Percentiles rank a stretch among this genome's conserved stretches.
phyloP scores from a whole-genome alignment of 139 green algal species.

The Tetradesmus obliquus region DNA sequence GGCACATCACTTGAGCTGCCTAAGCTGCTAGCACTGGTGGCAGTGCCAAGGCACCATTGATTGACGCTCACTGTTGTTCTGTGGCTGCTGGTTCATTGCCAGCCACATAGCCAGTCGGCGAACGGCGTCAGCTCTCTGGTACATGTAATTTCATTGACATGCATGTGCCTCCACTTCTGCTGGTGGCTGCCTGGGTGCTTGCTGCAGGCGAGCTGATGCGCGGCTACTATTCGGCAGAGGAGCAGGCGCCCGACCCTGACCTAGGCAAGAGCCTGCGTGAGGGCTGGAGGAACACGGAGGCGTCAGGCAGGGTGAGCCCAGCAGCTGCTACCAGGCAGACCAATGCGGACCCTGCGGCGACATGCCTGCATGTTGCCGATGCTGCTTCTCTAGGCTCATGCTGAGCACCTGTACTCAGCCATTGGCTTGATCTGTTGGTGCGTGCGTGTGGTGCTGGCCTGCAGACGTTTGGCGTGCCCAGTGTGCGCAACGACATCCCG shows the following conservation, averaged over 20 bases:
- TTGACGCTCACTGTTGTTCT: no score
- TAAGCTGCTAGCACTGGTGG: no score
- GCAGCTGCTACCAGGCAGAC: not conserved
- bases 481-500: conserved; percentile 71
- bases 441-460: not conserved
- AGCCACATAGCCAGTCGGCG: no score
- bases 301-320: not conserved
- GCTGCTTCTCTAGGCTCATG: not conserved
- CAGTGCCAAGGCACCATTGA: no score
- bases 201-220: conserved; percentile 57
- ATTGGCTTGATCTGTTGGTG: not conserved
- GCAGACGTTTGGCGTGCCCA: conserved; percentile 65
- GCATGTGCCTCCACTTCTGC: not conserved
- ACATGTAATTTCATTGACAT: no score
- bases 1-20: no score
- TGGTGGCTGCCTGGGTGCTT: not conserved
- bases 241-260: conserved; percentile 76
- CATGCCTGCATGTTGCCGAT: not conserved
- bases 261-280: conserved; percentile 77
- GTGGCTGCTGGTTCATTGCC: no score
- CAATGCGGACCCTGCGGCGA: not conserved
- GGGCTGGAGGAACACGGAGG: conserved; percentile 66
- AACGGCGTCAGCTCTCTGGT: no score
- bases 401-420: not conserved
- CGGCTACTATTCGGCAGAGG: conserved; percentile 49